Percentiles rank a stretch among this genome's conserved stretches.
Conservation (phyloP, 345 rosid species). For the Odontarrhena argentea region DNA sequence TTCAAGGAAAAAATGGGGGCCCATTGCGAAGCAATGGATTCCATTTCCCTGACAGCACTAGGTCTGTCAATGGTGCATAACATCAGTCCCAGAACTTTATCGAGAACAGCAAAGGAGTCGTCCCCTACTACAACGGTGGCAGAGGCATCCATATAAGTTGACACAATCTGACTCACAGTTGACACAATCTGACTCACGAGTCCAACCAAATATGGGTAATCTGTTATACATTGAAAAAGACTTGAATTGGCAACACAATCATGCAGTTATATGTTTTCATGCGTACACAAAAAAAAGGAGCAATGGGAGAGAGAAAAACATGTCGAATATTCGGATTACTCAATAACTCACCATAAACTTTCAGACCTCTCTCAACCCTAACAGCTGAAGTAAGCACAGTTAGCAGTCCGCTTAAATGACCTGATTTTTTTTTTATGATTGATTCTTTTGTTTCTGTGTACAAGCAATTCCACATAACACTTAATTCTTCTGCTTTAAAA, state of each 20-base stretch:
- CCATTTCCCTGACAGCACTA: slow-evolving; percentile 38
- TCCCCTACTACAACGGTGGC: slow-evolving; percentile 42
- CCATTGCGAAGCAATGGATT: slow-evolving; percentile 59
- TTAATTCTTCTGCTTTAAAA: slow-evolving; percentile 55
- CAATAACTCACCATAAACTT: slow-evolving; percentile 58
- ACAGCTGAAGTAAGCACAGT: slow-evolving; percentile 57
- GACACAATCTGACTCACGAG: slow-evolving; percentile 48
- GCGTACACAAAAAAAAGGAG: slow-evolving; percentile 20
- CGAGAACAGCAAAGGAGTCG: slow-evolving; percentile 50
- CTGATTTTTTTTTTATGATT: slow-evolving; percentile 35
- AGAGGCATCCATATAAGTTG: slow-evolving; percentile 46
- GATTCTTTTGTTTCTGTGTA: slow-evolving; percentile 49
- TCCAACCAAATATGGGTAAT: slow-evolving; percentile 57
- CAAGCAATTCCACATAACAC: slow-evolving; percentile 58
- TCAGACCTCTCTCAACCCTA: slow-evolving; percentile 47
- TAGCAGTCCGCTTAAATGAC: slow-evolving; percentile 57
- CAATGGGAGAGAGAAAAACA: slow-evolving; percentile 16
- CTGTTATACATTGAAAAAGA: slow-evolving; percentile 46
- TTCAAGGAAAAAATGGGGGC: slow-evolving; percentile 63
- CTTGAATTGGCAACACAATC: slow-evolving; percentile 15
- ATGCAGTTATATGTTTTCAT: slow-evolving; percentile 3
- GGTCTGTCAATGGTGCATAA: slow-evolving; percentile 56
- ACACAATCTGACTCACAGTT: slow-evolving; percentile 48
- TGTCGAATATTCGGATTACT: neutral
- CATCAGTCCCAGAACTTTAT: slow-evolving; percentile 67